Percentiles rank a stretch among this genome's conserved stretches.
Conservation (phyloP, 2,329 filamentous ascomycete genomes). For the Lasiodiplodia sp. region DNA sequence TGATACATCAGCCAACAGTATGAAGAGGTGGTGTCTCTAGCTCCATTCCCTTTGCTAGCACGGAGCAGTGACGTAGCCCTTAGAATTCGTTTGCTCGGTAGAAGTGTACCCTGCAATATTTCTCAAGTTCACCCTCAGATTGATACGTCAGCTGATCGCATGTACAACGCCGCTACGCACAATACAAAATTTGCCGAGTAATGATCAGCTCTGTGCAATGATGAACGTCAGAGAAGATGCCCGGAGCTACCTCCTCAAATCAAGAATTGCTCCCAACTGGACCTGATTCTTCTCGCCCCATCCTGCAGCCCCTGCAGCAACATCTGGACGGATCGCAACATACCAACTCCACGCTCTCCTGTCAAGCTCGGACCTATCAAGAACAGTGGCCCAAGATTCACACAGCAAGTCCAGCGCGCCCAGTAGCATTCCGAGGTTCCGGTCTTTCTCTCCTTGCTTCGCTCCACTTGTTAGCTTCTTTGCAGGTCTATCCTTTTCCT, state of each 20-base stretch:
- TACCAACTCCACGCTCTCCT: slow-evolving; percentile 84
- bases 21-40: neutral
- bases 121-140: neutral
- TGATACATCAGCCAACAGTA: neutral
- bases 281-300: slow-evolving; percentile 84
- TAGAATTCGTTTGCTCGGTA: neutral
- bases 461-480: slow-evolving; percentile 64
- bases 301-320: slow-evolving; percentile 75
- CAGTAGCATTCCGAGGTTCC: slow-evolving; percentile 73
- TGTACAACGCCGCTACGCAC: neutral
- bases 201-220: slow-evolving; percentile 23
- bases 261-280: slow-evolving; percentile 67
- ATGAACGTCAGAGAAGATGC: neutral
- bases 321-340: slow-evolving; percentile 75
- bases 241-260: slow-evolving; percentile 28
- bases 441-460: slow-evolving; percentile 68
- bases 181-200: neutral
- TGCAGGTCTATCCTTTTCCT: slow-evolving; percentile 35
- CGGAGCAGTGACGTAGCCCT: slow-evolving; percentile 4
- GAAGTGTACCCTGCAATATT: neutral
- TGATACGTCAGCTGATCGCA: neutral
- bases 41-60: neutral
- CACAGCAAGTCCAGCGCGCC: slow-evolving; percentile 76
- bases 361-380: slow-evolving; percentile 73
- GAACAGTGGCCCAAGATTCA: slow-evolving; percentile 73